Conservation (phyloP, 805 yeast species). For the Grigorovia yakushimaensis region DNA sequence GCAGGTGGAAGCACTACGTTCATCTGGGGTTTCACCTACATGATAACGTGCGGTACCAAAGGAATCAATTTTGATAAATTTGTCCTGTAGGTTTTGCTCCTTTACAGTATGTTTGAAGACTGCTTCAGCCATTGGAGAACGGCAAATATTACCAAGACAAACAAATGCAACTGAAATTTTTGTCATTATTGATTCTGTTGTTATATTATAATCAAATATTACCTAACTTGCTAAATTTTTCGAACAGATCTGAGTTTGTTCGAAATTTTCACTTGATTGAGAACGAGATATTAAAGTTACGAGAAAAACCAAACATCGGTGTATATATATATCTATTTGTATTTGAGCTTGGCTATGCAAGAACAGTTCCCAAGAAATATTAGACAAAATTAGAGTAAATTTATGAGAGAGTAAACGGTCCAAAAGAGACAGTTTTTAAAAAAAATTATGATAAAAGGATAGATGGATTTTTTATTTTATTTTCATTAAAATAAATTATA, state of each 20-base stretch:
- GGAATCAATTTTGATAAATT: slow-evolving; percentile 61
- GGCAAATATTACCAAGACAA: slow-evolving; percentile 85
- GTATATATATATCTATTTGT: too few relatives aligned
- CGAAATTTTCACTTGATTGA: too few relatives aligned
- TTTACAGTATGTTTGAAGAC: slow-evolving; percentile 62
- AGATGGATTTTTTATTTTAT: background rate
- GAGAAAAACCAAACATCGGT: too few relatives aligned
- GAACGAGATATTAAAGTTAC: too few relatives aligned
- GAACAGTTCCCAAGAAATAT: too few relatives aligned
- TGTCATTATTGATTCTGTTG: slow-evolving; percentile 5
- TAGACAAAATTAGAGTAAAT: background rate
- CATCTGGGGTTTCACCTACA: slow-evolving; percentile 73
- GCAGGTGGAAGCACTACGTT: slow-evolving; percentile 62
- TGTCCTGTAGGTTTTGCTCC: slow-evolving; percentile 31
- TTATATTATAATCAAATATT: slow-evolving; percentile 4
- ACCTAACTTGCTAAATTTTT: background rate
- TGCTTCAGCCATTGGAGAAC: slow-evolving; percentile 98
- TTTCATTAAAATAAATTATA: background rate
- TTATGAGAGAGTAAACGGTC: too few relatives aligned
- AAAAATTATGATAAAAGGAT: too few relatives aligned
- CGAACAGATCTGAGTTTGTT: background rate
- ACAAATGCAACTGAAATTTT: slow-evolving; percentile 70
- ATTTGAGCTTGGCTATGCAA: too few relatives aligned
- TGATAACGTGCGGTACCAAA: slow-evolving; percentile 87
- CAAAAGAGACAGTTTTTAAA: too few relatives aligned